phyloP scores from a whole-genome alignment of 1,284 basidiomycete species.

The Moesziomyces sp. region DNA sequence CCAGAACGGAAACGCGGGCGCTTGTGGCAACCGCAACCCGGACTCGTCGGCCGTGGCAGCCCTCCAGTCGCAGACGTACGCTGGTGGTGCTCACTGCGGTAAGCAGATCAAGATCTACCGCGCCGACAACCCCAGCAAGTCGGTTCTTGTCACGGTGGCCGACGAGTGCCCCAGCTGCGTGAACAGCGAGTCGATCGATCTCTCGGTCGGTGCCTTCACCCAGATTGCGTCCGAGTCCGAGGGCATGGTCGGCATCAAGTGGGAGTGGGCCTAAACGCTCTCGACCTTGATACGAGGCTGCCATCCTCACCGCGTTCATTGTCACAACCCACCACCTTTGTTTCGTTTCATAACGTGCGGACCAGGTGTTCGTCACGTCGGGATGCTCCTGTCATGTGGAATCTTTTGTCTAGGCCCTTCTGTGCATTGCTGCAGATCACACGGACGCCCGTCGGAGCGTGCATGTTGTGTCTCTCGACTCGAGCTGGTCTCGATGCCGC shows the following conservation, averaged over 20 bases:
- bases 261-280: conserved; percentile 39
- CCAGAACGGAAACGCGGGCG: conserved; percentile 63
- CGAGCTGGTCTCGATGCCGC: conserved; percentile 23
- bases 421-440: conserved; percentile 10
- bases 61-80: conserved; percentile 52
- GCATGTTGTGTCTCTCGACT: not conserved
- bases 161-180: conserved; percentile 71
- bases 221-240: conserved; percentile 72
- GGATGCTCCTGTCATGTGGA: not conserved
- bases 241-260: conserved; percentile 72
- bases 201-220: conserved; percentile 80
- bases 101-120: conserved; percentile 74
- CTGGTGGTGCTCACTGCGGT: conserved; percentile 75
- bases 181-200: conserved; percentile 77
- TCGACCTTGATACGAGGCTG: no score
- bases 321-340: not conserved
- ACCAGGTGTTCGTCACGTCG: not conserved
- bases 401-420: conserved; percentile 2
- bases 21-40: conserved; percentile 57
- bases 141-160: conserved; percentile 71
- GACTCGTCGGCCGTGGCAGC: conserved; percentile 56
- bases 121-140: conserved; percentile 68
- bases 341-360: not conserved
- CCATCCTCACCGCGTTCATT: no score
- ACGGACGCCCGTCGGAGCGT: conserved; percentile 6